Evolutionary conservation across 2,329 filamentous ascomycete species (phyloP).

Genomic region (Didymosphaeria variabile): DNA sequence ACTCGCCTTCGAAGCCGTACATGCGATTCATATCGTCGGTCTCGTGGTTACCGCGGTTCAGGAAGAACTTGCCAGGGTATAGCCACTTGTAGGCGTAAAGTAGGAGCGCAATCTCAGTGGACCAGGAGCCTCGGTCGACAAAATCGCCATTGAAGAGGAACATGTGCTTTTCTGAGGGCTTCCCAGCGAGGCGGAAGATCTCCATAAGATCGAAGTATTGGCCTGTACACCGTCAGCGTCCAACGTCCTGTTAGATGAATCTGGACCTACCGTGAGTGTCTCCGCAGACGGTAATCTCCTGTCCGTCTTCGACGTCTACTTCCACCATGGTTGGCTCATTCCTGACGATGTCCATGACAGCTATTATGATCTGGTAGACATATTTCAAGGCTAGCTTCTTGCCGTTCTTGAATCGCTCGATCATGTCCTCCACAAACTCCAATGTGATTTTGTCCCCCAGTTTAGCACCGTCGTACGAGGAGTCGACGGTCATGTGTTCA

Average conservation of each 20-base stretch:
- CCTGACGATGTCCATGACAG: constrained; percentile 88
- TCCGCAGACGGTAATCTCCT: constrained; percentile 90
- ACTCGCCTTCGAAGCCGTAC: constrained; percentile 98
- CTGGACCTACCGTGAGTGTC: constrained; percentile 83
- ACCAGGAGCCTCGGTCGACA: constrained; percentile 97
- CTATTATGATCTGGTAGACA: constrained; percentile 93
- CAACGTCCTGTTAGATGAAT: background rate
- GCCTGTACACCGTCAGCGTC: constrained; percentile 60
- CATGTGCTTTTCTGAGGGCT: constrained; percentile 83
- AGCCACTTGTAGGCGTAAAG: constrained; percentile 98
- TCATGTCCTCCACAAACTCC: constrained; percentile 68
- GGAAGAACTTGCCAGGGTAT: constrained; percentile 84
- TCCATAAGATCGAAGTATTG: constrained; percentile 98
- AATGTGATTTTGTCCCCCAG: constrained; percentile 88
- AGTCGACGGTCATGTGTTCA: constrained; percentile 83
- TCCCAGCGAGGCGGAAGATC: constrained; percentile 91
- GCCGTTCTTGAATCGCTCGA: constrained; percentile 70
- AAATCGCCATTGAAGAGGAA: constrained; percentile 99
- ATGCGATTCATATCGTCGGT: constrained; percentile 99
- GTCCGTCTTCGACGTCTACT: constrained; percentile 78
- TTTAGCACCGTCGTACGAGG: constrained; percentile 83
- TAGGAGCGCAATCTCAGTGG: constrained; percentile 91
- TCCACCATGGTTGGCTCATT: constrained; percentile 98
- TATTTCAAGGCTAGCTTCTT: constrained; percentile 98
- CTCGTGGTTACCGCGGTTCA: constrained; percentile 98